Percentiles rank a stretch among this genome's conserved stretches.
These are phyloP conservation scores for Pezicula rhizophila DNA, from an alignment of 2,329 filamentous ascomycete genomes.

Conservation along the genomic window DNA sequence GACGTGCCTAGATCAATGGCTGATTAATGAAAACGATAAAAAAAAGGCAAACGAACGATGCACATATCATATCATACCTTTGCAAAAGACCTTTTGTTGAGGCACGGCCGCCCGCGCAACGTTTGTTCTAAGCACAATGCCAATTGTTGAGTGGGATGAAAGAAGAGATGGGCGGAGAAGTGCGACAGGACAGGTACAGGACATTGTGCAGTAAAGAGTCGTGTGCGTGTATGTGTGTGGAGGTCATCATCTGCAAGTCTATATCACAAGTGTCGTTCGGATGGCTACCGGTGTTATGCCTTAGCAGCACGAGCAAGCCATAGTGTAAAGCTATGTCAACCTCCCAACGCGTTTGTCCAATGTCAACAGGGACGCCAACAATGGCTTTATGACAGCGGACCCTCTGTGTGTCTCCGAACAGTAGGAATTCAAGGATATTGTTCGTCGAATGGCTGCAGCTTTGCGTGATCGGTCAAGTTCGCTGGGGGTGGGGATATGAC, in stretches of 20 bases:
- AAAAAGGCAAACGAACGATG: too few species aligned
- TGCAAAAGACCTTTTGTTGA: neutral
- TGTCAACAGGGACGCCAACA: slow-evolving; percentile 1
- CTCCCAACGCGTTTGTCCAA: neutral
- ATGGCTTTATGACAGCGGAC: neutral
- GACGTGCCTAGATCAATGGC: too few species aligned
- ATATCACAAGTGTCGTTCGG: slow-evolving; percentile 14
- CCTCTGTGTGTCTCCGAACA: neutral
- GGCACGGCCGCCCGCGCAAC: neutral
- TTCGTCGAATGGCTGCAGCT: slow-evolving; percentile 6
- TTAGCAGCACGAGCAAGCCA: slow-evolving; percentile 9
- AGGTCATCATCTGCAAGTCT: slow-evolving; percentile 5
- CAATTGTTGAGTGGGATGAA: neutral
- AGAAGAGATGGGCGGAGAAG: neutral
- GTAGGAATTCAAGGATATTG: neutral
- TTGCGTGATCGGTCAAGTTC: slow-evolving; percentile 14
- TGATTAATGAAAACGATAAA: too few species aligned
- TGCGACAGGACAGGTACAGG: neutral
- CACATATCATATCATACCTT: too few species aligned
- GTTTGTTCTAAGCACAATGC: neutral
- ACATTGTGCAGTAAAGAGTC: neutral
- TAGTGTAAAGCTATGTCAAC: neutral
- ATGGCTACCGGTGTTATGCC: slow-evolving; percentile 24
- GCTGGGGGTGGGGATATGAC: slow-evolving; percentile 15
- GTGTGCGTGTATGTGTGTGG: neutral